Conservation (phyloP, 75 land plant species). For the Larix kaempferi region DNA sequence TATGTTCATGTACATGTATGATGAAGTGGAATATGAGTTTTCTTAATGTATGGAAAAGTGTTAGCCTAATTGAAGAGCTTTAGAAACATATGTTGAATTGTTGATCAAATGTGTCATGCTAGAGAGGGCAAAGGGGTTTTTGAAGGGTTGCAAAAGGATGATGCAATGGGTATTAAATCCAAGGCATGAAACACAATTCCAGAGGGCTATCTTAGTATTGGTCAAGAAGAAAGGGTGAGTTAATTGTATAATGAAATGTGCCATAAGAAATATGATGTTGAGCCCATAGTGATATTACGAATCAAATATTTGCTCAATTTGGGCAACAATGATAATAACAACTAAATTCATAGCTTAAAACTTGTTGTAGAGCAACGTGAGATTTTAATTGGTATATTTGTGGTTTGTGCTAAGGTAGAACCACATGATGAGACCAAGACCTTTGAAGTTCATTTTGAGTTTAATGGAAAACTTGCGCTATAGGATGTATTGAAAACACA, state of each 20-base stretch:
- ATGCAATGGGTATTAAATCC: slow-evolving; percentile 41
- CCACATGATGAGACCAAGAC: slow-evolving; percentile 51
- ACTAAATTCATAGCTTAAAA: slow-evolving; percentile 41
- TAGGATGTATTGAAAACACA: slow-evolving; percentile 50
- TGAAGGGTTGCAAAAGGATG: slow-evolving; percentile 46
- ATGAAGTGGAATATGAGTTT: slow-evolving; percentile 56
- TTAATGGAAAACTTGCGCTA: slow-evolving; percentile 25
- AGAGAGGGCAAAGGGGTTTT: slow-evolving; percentile 75
- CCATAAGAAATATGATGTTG: slow-evolving; percentile 54
- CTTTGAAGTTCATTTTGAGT: slow-evolving; percentile 59
- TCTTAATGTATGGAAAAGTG: slow-evolving; percentile 40
- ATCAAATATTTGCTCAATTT: slow-evolving; percentile 32
- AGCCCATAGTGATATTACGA: slow-evolving; percentile 33
- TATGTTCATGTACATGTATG: slow-evolving; percentile 34
- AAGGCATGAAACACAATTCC: slow-evolving; percentile 67
- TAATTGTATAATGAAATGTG: slow-evolving; percentile 63
- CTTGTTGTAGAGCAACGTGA: slow-evolving; percentile 75
- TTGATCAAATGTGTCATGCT: slow-evolving; percentile 51
- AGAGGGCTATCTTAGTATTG: slow-evolving; percentile 52
- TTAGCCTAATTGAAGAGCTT: slow-evolving; percentile 52
- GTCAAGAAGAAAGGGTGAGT: slow-evolving; percentile 47
- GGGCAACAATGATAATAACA: slow-evolving; percentile 36
- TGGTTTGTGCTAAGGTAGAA: slow-evolving; percentile 64
- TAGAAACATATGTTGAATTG: slow-evolving; percentile 59
- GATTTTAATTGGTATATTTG: slow-evolving; percentile 69